Evolutionary conservation across 768 basidiomycete species (phyloP), one percentile per base, ranked within the genome.

Genomic region (Chalciporus chontae): DNA sequence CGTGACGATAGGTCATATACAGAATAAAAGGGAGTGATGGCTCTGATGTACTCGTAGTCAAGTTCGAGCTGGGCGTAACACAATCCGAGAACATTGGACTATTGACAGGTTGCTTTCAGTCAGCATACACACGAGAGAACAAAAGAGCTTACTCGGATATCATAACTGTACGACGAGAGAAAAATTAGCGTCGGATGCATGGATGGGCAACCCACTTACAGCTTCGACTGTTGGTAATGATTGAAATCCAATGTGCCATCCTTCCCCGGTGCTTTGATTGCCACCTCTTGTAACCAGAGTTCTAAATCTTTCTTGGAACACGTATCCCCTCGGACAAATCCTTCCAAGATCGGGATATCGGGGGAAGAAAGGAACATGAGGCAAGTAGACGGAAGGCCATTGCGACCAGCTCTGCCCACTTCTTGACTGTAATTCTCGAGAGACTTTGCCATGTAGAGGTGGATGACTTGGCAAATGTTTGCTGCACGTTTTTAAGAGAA

Each of bases 51-150:
- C 3, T 64, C 68, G 43, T 72, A 68, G n/a, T 76, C 69, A 9
- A 79, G 68, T 57, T 79, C 78, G 8, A 79, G 66, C 43, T 72
- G 66, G 4, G 78, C 77, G 56, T 75, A 78, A 31, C 68, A 69
- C 5, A 79, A 63, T 2, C 66, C 68, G 9, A 79, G 69, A 13
- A 73, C 70, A 52, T 73, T 77, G 32, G 57, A 41, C 75, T 75
- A 52, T 3, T 15, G 19, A 8, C 34, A 18, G 45, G 27, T 53
- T n/a, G 45, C 26, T 11, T 5, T 39, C 24, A 4, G 7, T 31
- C 9, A 7, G 34, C 39, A 21, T 36, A 8, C 23, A 1, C 23
- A 31, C 21, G 11, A 27, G 32, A 38, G 18, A 19, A 34, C 38
- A 32, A 10, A 21, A 19, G 11, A 17, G 53, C 67, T 10, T 43